Evolutionary conservation across 2,329 filamentous ascomycete species (phyloP), one percentile per base, ranked within the genome.

Genomic region (Colletotrichum nymphaeae): DNA sequence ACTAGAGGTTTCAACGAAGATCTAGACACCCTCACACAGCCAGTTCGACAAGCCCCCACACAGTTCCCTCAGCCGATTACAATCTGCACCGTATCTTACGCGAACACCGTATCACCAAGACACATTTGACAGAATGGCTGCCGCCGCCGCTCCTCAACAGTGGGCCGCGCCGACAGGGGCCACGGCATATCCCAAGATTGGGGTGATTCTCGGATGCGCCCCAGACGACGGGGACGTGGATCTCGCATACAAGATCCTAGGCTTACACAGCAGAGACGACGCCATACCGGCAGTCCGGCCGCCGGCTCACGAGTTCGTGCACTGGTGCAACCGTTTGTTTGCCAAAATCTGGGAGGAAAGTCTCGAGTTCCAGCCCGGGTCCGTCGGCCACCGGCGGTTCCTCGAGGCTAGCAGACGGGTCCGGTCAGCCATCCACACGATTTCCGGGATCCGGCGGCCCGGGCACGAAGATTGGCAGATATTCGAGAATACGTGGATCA

Each of bases 351-450:
- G 30, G 14, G 19, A n/a, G 2, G 8, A 28, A 5, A 1, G 32
- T 0, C 7, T 22, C 7, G 6, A n/a, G 28, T 16, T 30, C 8
- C 14, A 11, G n/a, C 8, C 3, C 19, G 69, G 66, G 7, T 53
- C 52, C 5, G 53, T 63, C 24, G 37, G 30, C 2, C 42, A 72
- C 58, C n/a, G 49, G 8, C 66, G 69, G 14, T 46, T 63, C 42
- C 24, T 72, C 58, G 65, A 58, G 66, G 69, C 69, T 9, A 69
- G 63, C 53, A 63, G 66, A 37, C 28, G 53, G 12, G 8, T 72
- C n/a, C 28, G 69, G 30, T 69, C 65, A 22, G 69, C 69, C 6
- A 69, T 72, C 0, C 52, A 52, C 6, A 72, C 52, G 5, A 28
- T 72, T 2, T 59, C 66, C 4, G 69, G 69, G 24, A 46, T 69